A percentile compares a stretch with the other conserved stretches of the same genome.
phyloP scores from a whole-genome alignment of 1,284 basidiomycete species.

The Lentinula novae-zelandiae region DNA sequence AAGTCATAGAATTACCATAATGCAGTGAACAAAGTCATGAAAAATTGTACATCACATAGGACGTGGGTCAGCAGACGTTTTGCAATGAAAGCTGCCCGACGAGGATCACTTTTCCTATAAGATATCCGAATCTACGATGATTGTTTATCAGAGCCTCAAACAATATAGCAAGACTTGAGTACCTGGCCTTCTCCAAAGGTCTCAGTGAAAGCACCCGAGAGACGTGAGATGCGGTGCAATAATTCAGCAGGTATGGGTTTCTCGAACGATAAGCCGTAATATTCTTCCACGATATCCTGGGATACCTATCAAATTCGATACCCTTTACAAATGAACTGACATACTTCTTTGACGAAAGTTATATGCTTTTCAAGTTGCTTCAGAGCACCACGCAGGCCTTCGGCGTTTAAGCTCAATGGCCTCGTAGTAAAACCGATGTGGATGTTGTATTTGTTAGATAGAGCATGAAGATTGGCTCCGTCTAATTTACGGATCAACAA shows the following conservation, averaged over 20 bases:
- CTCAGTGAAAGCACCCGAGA: constrained; percentile 59
- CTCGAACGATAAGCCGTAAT: constrained; percentile 43
- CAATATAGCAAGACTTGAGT: constrained; percentile 11
- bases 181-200: constrained; percentile 47
- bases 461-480: constrained; percentile 53
- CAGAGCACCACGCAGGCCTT: constrained; percentile 51
- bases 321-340: not conserved
- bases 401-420: constrained; percentile 55
- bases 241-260: constrained; percentile 38
- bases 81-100: constrained; percentile 33
- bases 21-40: constrained; percentile 29
- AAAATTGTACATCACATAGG: constrained; percentile 44
- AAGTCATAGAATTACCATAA: not conserved
- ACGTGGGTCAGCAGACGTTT: constrained; percentile 50
- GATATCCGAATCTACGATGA: constrained; percentile 51
- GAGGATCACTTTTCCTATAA: constrained; percentile 35
- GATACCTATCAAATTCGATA: constrained; percentile 6
- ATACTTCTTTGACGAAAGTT: constrained; percentile 45
- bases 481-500: constrained; percentile 35
- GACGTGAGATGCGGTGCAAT: constrained; percentile 61
- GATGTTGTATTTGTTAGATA: constrained; percentile 58
- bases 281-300: constrained; percentile 50
- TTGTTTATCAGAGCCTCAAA: not conserved
- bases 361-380: constrained; percentile 43
- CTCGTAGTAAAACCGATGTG: constrained; percentile 53